Base-by-base conservation (phyloP, 345 rosid species). In the Citrus reticulata region DNA sequence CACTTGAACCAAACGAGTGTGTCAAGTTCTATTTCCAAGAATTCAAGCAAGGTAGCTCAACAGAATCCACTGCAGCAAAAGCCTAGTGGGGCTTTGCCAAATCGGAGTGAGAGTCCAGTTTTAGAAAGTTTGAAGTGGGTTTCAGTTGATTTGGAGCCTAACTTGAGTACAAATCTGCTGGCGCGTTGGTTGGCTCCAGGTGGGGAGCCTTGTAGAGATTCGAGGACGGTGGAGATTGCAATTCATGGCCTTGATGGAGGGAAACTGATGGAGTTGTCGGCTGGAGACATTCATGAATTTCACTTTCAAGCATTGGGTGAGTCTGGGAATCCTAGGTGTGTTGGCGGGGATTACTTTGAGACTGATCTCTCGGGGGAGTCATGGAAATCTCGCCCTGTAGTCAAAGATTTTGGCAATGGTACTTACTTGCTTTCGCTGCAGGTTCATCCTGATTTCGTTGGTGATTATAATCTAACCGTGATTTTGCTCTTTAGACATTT, bases 341-440 rank as follows among this genome's bases (percentile, higher is more conserved):
- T 65, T 10, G 99, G 98, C 8, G 98, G 99, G 7, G 99, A 96
- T 83, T 93, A 91, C 82, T 96, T 89, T 66, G 99, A 96, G 80
- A 84, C 91, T 2, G 99, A 94, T 81, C 92, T 96, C 70, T 91
- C 98, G 3, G 97, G 99, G 1, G 93, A 87, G 72, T 82, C 86
- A 27, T 96, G 99, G 98, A 96, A 93, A 79, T 94, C 97, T 0
- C 78, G 98, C 80, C 98, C 99, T 24, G 80, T 82, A 60, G 89
- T 96, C 64, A 91, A 82, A 80, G 98, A 96, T 81, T 91, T 93
- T 32, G 92, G 90, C 27, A 89, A 96, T 68, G 99, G 98, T 55
- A 85, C 90, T 6, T 96, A 96, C 83, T 87, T 90, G 0, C 37
- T 93, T 70, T 87, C 87, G 14, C 84, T 96, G 69, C 99, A 94